phyloP scores from a whole-genome alignment of 2,329 filamentous ascomycete species.

The Nothophaeocryptopus gaeumannii region DNA sequence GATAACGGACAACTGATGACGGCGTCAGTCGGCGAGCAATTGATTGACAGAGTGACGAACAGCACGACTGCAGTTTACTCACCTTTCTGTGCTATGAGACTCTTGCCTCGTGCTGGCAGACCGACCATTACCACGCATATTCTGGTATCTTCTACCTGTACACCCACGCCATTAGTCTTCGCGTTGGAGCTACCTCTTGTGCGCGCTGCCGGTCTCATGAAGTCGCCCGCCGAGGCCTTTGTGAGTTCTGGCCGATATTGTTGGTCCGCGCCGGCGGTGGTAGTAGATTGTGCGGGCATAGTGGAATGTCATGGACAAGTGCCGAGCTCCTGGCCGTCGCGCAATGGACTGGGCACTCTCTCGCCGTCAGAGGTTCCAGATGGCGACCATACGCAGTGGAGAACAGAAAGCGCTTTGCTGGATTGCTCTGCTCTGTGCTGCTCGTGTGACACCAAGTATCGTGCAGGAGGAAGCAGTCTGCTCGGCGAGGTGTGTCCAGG shows the following conservation, averaged over 20 bases:
- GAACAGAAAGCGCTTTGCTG: no score
- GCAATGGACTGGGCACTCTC: no score
- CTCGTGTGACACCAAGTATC: no score
- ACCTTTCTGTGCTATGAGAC: slow-evolving; percentile 86
- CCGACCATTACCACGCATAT: slow-evolving; percentile 99
- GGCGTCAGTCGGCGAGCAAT: slow-evolving; percentile 4
- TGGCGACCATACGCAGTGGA: no score
- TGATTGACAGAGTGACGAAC: not conserved
- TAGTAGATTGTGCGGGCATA: not conserved
- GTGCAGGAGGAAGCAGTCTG: no score
- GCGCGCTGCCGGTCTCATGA: slow-evolving; percentile 42
- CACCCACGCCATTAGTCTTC: slow-evolving; percentile 61
- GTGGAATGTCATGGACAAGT: no score
- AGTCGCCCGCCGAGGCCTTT: slow-evolving; percentile 38
- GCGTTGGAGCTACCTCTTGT: slow-evolving; percentile 28
- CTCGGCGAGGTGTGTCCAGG: no score
- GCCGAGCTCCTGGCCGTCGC: no score
- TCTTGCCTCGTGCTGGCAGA: slow-evolving; percentile 91
- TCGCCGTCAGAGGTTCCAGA: no score
- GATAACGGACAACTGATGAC: slow-evolving; percentile 77
- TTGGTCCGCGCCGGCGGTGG: slow-evolving; percentile 29
- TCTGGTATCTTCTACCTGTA: slow-evolving; percentile 90
- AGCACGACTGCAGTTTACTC: slow-evolving; percentile 1
- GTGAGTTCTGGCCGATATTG: slow-evolving; percentile 29
- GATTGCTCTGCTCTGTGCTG: no score